A percentile compares a stretch with the other conserved stretches of the same genome.
Evolutionary conservation across 2,329 filamentous ascomycete genomes (phyloP).

Genomic region (Phialophora macrospora): DNA sequence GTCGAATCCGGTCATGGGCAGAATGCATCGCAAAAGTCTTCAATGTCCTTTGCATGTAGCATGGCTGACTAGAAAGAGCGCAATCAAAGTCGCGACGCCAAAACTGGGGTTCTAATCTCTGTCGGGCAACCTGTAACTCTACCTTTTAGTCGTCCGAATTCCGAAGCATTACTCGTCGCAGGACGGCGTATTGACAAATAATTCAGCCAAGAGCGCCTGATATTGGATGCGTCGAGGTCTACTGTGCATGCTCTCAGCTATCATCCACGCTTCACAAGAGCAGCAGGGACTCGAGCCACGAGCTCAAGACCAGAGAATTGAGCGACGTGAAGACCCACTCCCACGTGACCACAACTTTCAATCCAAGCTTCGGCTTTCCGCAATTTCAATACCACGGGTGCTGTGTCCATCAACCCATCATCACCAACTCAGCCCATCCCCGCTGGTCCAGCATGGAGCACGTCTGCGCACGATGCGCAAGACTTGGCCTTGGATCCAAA

Average conservation of each 20-base stretch:
- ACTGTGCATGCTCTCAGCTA: not conserved
- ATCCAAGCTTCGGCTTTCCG: slow-evolving; percentile 6
- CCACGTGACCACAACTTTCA: slow-evolving; percentile 17
- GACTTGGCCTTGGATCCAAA: slow-evolving; percentile 21
- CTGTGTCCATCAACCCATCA: not conserved
- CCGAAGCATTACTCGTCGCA: not conserved
- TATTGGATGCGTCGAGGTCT: not conserved
- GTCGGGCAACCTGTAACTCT: slow-evolving; percentile 3
- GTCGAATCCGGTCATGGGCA: not conserved
- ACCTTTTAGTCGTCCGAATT: not conserved
- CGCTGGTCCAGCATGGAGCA: slow-evolving; percentile 21
- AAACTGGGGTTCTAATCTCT: slow-evolving; percentile 3
- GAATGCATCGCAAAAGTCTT: not conserved
- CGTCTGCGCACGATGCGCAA: slow-evolving; percentile 27
- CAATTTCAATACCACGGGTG: not conserved
- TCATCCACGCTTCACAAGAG: not conserved
- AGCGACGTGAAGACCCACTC: not conserved
- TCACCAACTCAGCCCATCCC: not conserved
- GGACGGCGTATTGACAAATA: not conserved
- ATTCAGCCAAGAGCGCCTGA: not conserved
- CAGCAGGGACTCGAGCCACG: not conserved
- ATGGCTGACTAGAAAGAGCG: not conserved
- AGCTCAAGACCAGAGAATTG: slow-evolving; percentile 1
- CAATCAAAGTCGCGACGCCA: slow-evolving; percentile 8
- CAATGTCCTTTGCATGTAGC: too few relatives aligned